Conservation (phyloP, 192 early-diverging fungal genomes). For the Podila verticillata region DNA sequence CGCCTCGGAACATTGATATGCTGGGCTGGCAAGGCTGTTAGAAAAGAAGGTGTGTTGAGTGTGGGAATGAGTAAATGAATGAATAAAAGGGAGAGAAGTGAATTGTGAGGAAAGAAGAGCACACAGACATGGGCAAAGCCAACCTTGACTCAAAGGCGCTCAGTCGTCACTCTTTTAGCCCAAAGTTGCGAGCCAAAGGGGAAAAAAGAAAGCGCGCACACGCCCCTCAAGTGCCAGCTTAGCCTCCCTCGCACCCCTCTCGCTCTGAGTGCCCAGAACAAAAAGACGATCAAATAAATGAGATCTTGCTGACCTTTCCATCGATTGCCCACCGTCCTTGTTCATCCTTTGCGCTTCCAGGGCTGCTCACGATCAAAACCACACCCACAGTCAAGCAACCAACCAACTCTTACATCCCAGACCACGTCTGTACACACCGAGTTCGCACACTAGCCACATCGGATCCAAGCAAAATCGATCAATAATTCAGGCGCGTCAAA, state of each 20-base stretch:
- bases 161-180: not conserved
- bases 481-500: too few species aligned
- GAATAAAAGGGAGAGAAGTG: not conserved
- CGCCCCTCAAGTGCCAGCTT: not conserved
- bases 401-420: too few species aligned
- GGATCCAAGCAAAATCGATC: too few species aligned
- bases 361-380: too few species aligned
- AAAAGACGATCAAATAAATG: not conserved
- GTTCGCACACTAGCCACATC: too few species aligned
- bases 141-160: not conserved
- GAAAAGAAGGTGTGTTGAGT: not conserved
- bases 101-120: not conserved
- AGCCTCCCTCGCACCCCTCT: too few species aligned
- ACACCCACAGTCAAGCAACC: too few species aligned
- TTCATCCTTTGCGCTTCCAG: too few species aligned
- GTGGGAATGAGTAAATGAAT: not conserved
- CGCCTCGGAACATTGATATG: constrained; percentile 31
- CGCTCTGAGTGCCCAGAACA: not conserved
- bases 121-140: not conserved
- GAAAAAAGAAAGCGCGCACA: not conserved
- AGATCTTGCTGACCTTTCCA: not conserved
- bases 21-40: not conserved
- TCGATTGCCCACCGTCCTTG: too few species aligned
- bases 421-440: too few species aligned
- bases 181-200: not conserved